Evolutionary conservation across 495 filamentous ascomycete genomes (phyloP).

Genomic region (Letharia lupina): DNA sequence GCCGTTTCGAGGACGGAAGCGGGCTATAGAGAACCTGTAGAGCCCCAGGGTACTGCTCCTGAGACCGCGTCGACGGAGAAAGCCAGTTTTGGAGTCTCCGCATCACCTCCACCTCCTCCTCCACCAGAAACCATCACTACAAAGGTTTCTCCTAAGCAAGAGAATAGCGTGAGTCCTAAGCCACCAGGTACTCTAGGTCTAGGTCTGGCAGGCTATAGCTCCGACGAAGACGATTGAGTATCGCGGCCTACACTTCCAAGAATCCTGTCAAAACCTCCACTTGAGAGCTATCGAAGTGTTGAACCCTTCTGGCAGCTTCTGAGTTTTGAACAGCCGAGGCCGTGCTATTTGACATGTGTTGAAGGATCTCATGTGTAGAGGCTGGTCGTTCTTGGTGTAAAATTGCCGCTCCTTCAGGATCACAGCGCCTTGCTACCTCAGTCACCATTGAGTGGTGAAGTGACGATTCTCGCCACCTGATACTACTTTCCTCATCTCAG

Average conservation of each 20-base stretch:
- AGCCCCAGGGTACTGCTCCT: neutral
- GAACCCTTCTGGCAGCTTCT: neutral
- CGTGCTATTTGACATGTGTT: neutral
- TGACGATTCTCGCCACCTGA: neutral
- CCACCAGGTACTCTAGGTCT: slow-evolving; percentile 19
- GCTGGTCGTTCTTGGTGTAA: neutral
- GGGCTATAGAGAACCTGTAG: neutral
- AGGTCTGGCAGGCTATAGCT: slow-evolving; percentile 38
- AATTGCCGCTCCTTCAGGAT: neutral
- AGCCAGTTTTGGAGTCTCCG: neutral
- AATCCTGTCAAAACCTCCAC: neutral
- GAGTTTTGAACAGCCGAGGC: neutral
- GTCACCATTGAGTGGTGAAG: neutral
- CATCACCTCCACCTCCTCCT: slow-evolving; percentile 1
- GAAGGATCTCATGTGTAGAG: neutral
- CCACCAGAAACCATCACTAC: neutral
- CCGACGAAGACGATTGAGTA: slow-evolving; percentile 34
- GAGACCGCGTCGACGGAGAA: neutral
- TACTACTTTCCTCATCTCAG: neutral
- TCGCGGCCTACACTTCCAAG: neutral
- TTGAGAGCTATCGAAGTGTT: neutral
- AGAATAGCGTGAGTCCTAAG: neutral
- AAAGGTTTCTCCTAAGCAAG: neutral
- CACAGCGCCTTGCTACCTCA: neutral
- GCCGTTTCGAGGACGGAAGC: neutral